Conservation (phyloP, 805 yeast genomes). For the Pichia exigua region DNA sequence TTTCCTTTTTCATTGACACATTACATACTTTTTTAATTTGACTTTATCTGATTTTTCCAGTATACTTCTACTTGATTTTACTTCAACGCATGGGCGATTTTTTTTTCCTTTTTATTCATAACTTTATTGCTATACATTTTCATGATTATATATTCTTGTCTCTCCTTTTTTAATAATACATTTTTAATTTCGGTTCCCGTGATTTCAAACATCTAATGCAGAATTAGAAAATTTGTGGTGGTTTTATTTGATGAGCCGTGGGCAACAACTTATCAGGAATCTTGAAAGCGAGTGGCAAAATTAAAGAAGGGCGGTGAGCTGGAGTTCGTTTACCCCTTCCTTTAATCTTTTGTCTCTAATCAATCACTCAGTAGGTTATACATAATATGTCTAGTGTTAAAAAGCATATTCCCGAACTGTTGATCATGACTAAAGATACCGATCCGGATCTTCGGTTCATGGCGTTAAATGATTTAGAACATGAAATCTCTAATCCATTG, state of each 20-base stretch:
- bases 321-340: too few species aligned
- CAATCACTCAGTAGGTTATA: background rate
- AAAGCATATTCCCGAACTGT: constrained; percentile 22
- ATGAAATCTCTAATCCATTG: constrained; percentile 28
- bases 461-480: constrained; percentile 71
- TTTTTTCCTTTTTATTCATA: background rate
- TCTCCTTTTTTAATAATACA: background rate
- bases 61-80: background rate
- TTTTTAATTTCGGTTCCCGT: background rate
- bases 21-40: background rate
- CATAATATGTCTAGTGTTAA: background rate
- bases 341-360: too few species aligned
- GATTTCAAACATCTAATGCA: background rate
- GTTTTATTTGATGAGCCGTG: background rate
- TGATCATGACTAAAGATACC: constrained; percentile 48
- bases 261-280: background rate
- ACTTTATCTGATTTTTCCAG: too few species aligned
- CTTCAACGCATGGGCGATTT: background rate
- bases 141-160: background rate
- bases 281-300: background rate
- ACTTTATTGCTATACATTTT: background rate
- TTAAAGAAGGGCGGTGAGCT: too few species aligned
- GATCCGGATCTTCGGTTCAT: constrained; percentile 81
- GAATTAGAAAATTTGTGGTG: background rate
- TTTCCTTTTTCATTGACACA: background rate